These are phyloP conservation scores for Yamadazyma friedrichii DNA, from an alignment of 1,139 yeast genomes.

Conservation along the genomic window DNA sequence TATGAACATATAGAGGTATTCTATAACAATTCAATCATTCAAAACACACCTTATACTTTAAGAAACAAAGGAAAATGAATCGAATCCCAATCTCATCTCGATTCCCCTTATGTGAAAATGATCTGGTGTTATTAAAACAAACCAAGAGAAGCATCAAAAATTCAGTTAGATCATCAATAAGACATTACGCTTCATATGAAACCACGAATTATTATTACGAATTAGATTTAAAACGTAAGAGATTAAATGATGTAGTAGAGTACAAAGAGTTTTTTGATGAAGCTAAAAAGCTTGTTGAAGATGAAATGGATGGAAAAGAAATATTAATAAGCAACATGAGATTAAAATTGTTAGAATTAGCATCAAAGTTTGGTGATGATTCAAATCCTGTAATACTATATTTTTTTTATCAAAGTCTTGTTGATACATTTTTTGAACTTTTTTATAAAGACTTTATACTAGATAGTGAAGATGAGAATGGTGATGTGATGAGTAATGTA, in stretches of 20 bases:
- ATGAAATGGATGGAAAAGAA: not conserved
- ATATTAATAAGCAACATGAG: not conserved
- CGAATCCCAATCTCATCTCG: constrained; percentile 5
- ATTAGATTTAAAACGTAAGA: not conserved
- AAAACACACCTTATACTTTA: too few relatives aligned
- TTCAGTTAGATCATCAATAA: constrained; percentile 3
- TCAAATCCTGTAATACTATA: not conserved
- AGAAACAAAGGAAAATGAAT: not conserved
- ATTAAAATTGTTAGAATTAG: not conserved
- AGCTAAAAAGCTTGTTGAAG: not conserved
- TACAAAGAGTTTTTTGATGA: constrained; percentile 2
- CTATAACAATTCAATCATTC: too few relatives aligned
- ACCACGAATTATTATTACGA: not conserved
- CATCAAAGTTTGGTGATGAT: not conserved
- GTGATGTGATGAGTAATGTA: constrained; percentile 1
- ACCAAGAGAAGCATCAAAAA: constrained; percentile 5
- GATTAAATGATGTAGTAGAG: not conserved
- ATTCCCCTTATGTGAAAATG: constrained; percentile 11
- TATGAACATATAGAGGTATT: too few relatives aligned
- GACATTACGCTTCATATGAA: constrained; percentile 1
- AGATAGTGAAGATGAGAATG: not conserved
- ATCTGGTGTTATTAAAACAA: constrained; percentile 6
- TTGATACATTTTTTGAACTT: constrained; percentile 2
- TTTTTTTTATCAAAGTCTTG: not conserved
- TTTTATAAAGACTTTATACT: not conserved